Conservation (phyloP, 164 flowering plant genomes). For the Tetrastigma voinierianum region DNA sequence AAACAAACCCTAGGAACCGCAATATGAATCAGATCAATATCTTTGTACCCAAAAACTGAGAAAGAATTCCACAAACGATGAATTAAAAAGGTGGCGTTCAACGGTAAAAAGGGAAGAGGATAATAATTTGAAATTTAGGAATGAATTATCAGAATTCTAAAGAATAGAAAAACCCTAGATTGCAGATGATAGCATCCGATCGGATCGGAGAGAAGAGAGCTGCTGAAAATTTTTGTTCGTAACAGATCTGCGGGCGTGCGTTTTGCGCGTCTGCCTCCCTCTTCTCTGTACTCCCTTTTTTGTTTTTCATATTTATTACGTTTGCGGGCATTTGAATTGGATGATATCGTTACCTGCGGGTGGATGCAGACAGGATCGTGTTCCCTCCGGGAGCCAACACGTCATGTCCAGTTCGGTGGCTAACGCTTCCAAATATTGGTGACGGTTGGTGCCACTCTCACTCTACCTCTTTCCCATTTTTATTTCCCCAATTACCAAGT, state of each 20-base stretch:
- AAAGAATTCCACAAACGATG: neutral
- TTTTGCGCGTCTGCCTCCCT: too few species aligned
- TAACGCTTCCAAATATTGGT: too few species aligned
- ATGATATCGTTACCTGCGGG: too few species aligned
- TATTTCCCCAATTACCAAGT: too few species aligned
- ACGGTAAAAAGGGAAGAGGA: neutral
- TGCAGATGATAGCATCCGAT: slow-evolving; percentile 18
- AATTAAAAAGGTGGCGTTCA: neutral
- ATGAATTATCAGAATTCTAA: neutral
- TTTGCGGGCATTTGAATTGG: too few species aligned
- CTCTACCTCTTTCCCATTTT: too few species aligned
- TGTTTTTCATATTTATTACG: too few species aligned
- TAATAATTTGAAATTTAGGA: slow-evolving; percentile 1
- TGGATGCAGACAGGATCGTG: too few species aligned
- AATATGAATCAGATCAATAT: slow-evolving; percentile 2
- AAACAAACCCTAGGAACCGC: slow-evolving; percentile 9
- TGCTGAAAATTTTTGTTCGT: slow-evolving; percentile 2
- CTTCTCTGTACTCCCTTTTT: too few species aligned
- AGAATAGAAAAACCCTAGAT: slow-evolving; percentile 3
- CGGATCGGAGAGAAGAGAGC: slow-evolving; percentile 28
- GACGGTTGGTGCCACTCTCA: too few species aligned
- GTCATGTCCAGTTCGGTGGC: too few species aligned
- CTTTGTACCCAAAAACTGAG: neutral
- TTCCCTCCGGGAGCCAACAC: too few species aligned
- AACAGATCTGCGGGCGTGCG: slow-evolving; percentile 5